Conservation (phyloP, 768 basidiomycete species). For the Kwoniella botswanensis region DNA sequence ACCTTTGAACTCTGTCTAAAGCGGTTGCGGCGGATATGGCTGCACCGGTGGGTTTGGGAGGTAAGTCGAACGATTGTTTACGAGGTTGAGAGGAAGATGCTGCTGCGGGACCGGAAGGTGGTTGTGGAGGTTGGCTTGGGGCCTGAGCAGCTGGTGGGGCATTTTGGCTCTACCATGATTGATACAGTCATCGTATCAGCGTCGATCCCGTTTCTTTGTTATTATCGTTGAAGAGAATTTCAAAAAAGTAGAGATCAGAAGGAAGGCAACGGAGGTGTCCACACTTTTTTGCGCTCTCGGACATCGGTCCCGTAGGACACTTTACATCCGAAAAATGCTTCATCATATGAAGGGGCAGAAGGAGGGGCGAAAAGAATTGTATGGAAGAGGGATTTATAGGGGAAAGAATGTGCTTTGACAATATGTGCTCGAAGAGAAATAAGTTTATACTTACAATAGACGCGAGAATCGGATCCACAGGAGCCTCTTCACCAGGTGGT, state of each 20-base stretch:
- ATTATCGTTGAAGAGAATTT: background rate
- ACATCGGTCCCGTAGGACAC: conserved; percentile 47
- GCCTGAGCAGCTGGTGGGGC: conserved; percentile 19
- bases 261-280: conserved; percentile 58
- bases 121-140: conserved; percentile 17
- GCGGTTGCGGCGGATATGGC: conserved; percentile 41
- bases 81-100: conserved; percentile 20
- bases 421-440: background rate
- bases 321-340: conserved; percentile 58
- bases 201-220: background rate
- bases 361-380: background rate
- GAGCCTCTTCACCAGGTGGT: conserved; percentile 40
- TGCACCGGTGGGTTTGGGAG: conserved; percentile 32
- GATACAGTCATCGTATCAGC: conserved; percentile 19
- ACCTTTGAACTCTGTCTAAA: conserved; percentile 49
- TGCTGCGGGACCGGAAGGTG: conserved; percentile 8
- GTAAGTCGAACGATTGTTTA: conserved; percentile 30
- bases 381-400: background rate
- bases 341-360: conserved; percentile 42
- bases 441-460: conserved; percentile 49
- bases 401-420: background rate
- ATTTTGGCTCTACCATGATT: conserved; percentile 21
- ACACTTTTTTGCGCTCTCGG: conserved; percentile 58
- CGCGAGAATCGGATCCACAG: conserved; percentile 47
- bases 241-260: conserved; percentile 43